These are phyloP conservation scores for Irpex sp. DNA, from an alignment of 1,284 basidiomycete species.

Conservation along the genomic window DNA sequence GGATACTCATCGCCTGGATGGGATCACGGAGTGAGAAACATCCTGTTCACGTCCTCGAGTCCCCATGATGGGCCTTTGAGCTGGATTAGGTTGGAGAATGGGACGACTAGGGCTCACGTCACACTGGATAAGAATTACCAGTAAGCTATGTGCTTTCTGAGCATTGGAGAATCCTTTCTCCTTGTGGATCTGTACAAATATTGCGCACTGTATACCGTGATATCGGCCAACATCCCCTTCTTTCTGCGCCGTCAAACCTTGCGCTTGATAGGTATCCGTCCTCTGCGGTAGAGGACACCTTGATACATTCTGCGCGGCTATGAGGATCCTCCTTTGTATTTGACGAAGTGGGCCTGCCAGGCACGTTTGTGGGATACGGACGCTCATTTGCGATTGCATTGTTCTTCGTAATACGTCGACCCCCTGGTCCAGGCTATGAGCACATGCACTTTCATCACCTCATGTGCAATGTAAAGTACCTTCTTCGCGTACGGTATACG, in stretches of 20 bases:
- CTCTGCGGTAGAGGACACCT: not conserved
- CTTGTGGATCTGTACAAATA: no score
- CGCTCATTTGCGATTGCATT: not conserved
- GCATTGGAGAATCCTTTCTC: no score
- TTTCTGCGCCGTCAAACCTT: not conserved
- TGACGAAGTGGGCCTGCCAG: not conserved
- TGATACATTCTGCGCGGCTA: no score
- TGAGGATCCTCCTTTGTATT: not conserved
- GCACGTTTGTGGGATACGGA: not conserved
- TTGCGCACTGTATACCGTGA: not conserved
- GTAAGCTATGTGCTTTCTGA: not conserved
- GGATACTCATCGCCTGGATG: constrained; percentile 52
- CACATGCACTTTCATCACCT: no score
- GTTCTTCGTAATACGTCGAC: not conserved
- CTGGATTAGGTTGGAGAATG: constrained; percentile 59
- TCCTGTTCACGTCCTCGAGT: constrained; percentile 49
- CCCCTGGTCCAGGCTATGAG: no score
- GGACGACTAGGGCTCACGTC: constrained; percentile 31
- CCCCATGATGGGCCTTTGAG: constrained; percentile 46
- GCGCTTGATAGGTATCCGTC: not conserved
- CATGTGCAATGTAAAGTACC: no score
- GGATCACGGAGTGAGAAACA: constrained; percentile 63
- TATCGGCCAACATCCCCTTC: not conserved
- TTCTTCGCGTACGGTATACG: no score
- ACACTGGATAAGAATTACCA: constrained; percentile 24